Evolutionary conservation across 2,329 filamentous ascomycete species (phyloP).

Genomic region (Alternaria hordeiaustralica): DNA sequence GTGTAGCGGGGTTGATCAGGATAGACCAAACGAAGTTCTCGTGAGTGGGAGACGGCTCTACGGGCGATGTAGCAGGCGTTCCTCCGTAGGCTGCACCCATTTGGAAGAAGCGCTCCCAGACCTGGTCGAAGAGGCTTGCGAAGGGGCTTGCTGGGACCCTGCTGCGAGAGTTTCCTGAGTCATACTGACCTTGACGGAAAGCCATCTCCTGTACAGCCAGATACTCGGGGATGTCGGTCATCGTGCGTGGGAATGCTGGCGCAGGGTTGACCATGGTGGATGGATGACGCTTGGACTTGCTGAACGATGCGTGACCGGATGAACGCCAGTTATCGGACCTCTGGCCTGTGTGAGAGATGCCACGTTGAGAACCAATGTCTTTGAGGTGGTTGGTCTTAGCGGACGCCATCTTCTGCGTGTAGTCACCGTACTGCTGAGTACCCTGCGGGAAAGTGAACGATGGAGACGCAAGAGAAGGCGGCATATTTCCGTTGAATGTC

Average conservation of each 20-base stretch:
- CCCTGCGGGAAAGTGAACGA: conserved; percentile 1
- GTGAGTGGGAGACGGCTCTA: conserved; percentile 4
- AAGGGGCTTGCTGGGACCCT: conserved; percentile 26
- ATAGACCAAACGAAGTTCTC: conserved; percentile 30
- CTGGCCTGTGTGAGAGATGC: conserved; percentile 8
- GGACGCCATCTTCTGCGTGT: conserved; percentile 4
- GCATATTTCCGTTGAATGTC: background rate
- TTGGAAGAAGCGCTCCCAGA: conserved; percentile 29
- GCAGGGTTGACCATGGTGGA: conserved; percentile 1
- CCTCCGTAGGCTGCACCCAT: conserved; percentile 22
- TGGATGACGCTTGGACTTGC: background rate
- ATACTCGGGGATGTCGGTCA: conserved; percentile 25
- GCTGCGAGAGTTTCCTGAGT: conserved; percentile 8
- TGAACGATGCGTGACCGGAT: conserved; percentile 5
- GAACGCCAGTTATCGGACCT: conserved; percentile 3
- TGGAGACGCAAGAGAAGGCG: background rate
- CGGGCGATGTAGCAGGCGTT: conserved; percentile 3
- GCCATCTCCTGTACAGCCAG: conserved; percentile 32
- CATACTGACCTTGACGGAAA: conserved; percentile 32
- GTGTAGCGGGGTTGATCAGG: conserved; percentile 36
- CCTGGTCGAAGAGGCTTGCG: conserved; percentile 16
- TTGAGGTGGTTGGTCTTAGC: background rate
- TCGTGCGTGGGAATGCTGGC: conserved; percentile 2
- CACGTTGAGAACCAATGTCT: background rate
- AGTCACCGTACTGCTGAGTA: conserved; percentile 3